Conservation (phyloP, 2,329 filamentous ascomycete genomes). For the Exophiala lecanii-corni region DNA sequence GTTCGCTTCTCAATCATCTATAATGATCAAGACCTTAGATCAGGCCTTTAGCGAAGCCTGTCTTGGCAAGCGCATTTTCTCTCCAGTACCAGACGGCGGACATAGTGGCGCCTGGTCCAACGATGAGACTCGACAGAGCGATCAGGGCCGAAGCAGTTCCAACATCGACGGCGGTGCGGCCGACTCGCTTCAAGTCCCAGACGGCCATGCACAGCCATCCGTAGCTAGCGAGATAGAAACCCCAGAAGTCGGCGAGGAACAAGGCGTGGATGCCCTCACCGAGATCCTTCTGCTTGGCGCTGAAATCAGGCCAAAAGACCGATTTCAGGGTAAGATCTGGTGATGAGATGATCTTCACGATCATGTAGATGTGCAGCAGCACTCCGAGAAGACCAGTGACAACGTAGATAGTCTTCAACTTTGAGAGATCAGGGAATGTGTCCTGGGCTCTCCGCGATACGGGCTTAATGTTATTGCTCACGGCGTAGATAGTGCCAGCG, state of each 20-base stretch:
- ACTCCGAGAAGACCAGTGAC: constrained; percentile 2
- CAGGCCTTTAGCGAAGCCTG: too few relatives aligned
- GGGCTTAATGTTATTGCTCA: constrained; percentile 1
- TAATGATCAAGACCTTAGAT: too few relatives aligned
- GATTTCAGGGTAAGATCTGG: constrained; percentile 4
- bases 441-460: constrained; percentile 1
- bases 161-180: not conserved
- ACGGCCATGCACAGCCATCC: constrained; percentile 7
- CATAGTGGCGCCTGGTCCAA: constrained; percentile 7
- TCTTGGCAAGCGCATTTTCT: constrained; percentile 5
- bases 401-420: constrained; percentile 2
- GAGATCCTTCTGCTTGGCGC: not conserved
- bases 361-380: constrained; percentile 1
- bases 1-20: too few relatives aligned
- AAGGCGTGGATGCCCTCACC: constrained; percentile 1
- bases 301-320: constrained; percentile 9
- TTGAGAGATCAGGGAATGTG: not conserved
- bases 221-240: constrained; percentile 3
- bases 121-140: constrained; percentile 2
- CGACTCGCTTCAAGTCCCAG: constrained; percentile 7
- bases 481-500: constrained; percentile 2
- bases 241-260: constrained; percentile 8
- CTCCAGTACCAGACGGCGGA: constrained; percentile 8
- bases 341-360: not conserved
- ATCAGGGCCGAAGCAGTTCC: constrained; percentile 2